Evolutionary conservation across 1,284 basidiomycete genomes (phyloP).

Genomic region (Sanghuangporus sanghuang): DNA sequence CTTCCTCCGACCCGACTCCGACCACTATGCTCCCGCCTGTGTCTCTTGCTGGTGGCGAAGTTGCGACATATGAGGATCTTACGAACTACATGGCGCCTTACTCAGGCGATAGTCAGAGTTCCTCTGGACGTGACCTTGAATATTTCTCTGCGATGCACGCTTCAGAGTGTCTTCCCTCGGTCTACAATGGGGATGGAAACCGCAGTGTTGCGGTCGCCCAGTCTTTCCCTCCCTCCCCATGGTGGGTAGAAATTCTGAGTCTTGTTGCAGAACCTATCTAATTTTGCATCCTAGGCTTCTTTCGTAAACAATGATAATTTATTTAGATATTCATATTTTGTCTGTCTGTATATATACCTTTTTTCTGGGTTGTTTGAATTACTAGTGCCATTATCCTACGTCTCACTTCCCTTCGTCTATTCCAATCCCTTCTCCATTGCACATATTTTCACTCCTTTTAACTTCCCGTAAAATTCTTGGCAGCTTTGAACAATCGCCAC

Average conservation of each 20-base stretch:
- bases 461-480: not conserved
- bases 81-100: slow-evolving; percentile 12
- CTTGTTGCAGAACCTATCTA: not conserved
- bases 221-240: slow-evolving; percentile 10
- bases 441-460: not conserved
- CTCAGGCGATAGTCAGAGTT: slow-evolving; percentile 4
- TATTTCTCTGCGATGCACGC: slow-evolving; percentile 14
- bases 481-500: not conserved
- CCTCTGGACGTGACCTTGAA: slow-evolving; percentile 1
- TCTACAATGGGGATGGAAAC: slow-evolving; percentile 6
- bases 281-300: slow-evolving; percentile 3
- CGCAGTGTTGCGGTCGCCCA: not conserved
- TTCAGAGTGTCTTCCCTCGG: slow-evolving; percentile 10
- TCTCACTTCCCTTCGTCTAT: not conserved
- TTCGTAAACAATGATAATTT: not conserved
- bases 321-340: not conserved
- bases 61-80: slow-evolving; percentile 13
- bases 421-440: not conserved
- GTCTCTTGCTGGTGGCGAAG: slow-evolving; percentile 15
- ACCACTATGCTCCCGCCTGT: slow-evolving; percentile 18
- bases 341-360: not conserved
- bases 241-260: not conserved
- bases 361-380: slow-evolving; percentile 5
- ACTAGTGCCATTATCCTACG: slow-evolving; percentile 5
- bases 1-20: slow-evolving; percentile 18